phyloP scores from a whole-genome alignment of 345 rosid species.

The Odontarrhena argentea region DNA sequence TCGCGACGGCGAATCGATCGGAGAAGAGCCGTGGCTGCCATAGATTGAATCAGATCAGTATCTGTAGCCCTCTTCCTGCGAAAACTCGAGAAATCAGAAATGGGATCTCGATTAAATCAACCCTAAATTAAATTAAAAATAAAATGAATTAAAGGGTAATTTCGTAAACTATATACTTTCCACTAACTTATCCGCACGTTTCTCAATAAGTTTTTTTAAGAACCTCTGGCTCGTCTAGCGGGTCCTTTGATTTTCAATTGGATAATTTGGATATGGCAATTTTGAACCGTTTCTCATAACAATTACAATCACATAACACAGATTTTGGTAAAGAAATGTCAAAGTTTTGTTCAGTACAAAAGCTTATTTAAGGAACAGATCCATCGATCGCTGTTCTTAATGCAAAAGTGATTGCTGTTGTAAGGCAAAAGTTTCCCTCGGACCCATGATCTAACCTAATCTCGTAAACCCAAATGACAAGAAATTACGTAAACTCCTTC shows the following conservation, averaged over 20 bases:
- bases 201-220: background rate
- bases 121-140: constrained; percentile 10
- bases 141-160: constrained; percentile 13
- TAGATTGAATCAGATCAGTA: constrained; percentile 35
- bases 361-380: constrained; percentile 29
- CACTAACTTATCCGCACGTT: constrained; percentile 21
- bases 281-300: background rate
- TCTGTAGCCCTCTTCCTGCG: background rate
- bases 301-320: constrained; percentile 21
- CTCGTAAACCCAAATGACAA: constrained; percentile 31
- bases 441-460: constrained; percentile 29
- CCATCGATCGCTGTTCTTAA: constrained; percentile 14
- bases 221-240: background rate
- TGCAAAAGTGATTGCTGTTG: constrained; percentile 11
- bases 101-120: constrained; percentile 26
- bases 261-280: background rate
- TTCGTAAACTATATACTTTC: background rate
- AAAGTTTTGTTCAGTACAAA: constrained; percentile 21
- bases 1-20: constrained; percentile 77
- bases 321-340: background rate
- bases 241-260: background rate
- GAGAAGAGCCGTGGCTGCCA: constrained; percentile 70
- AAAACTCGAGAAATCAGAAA: constrained; percentile 6
- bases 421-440: constrained; percentile 8
- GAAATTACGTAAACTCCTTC: constrained; percentile 5